Base-by-base conservation (phyloP, 148 eudicot genomes). In the Arctostaphylos glauca region DNA sequence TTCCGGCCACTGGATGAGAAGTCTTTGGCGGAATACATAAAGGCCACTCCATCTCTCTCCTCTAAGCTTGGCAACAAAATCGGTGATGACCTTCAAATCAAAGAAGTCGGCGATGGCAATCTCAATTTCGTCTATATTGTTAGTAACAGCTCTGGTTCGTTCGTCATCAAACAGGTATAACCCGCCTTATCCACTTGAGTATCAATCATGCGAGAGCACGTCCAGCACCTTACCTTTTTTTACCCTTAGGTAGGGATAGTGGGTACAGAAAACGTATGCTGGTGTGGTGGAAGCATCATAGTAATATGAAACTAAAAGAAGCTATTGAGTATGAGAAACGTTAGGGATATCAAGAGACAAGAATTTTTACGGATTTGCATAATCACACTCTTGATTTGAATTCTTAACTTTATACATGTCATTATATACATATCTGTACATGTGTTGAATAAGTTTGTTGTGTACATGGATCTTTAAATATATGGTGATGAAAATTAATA, bases 71-170 rank as follows among this genome's bases (percentile, higher is more conserved):
- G 94, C 10, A 77, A 83, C 41, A 43, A 88, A 5, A 58, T 84
- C 59, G 90, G 91, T 41, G 76, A 92, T 41, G 76, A 90, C 14
- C 85, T 94, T 80, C 82, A 81, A 46, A 85, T 96, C 85, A 93
- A 90, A 85, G 99, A 96, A 86, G 93, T 96, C 25, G 99, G 99
- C 41, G 99, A 96, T 77, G 99, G 99, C 21, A 96, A 96, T 84
- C 98, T 96, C 85, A 96, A 96, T 80, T 96, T 91, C 74, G 99
- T 96, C 48, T 96, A 77, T 86, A 96, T 93, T 70, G 87, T 96
- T n/a, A 9, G 81, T 56, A 77, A 86, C 49, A 79, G 90, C 16
- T 86, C 93, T 4, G 91, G 88, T 41, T 93, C 98, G 1, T 50
- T 93, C 41, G 97, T 96, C 79, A 75, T 93, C 83, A 96, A 96